A percentile compares a stretch with the other conserved stretches of the same genome.
Evolutionary conservation across 495 filamentous ascomycete genomes (phyloP).

Genomic region (Parathielavia appendiculata): DNA sequence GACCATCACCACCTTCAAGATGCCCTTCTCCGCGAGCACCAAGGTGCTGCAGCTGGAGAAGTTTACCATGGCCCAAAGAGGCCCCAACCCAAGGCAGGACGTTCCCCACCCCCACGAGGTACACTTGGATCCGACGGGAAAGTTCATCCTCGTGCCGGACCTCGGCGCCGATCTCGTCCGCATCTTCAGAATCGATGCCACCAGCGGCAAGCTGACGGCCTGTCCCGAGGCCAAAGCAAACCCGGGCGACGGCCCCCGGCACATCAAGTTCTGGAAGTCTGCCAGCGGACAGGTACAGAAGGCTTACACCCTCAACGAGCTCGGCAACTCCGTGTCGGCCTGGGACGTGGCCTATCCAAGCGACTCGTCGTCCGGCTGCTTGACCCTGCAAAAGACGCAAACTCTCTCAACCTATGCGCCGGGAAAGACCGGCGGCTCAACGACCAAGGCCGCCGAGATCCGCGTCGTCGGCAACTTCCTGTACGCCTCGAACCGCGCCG

Average conservation of each 20-base stretch:
- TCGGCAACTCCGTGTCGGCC: conserved; percentile 43
- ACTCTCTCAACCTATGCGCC: conserved; percentile 37
- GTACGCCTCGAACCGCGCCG: conserved; percentile 42
- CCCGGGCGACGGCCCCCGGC: conserved; percentile 43
- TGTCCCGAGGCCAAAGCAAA: conserved; percentile 34
- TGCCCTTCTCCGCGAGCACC: conserved; percentile 23
- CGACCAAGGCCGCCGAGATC: conserved; percentile 43
- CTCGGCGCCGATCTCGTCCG: conserved; percentile 66
- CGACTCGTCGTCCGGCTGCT: conserved; percentile 26
- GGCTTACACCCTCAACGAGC: conserved; percentile 46
- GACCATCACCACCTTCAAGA: conserved; percentile 40
- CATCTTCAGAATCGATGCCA: conserved; percentile 51
- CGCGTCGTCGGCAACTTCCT: conserved; percentile 38
- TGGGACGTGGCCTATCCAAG: conserved; percentile 39
- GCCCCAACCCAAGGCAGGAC: conserved; percentile 57
- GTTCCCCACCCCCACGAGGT: conserved; percentile 64
- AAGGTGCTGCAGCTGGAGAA: conserved; percentile 43
- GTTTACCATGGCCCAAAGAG: conserved; percentile 50
- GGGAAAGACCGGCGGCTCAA: conserved; percentile 30
- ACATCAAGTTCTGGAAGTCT: conserved; percentile 41
- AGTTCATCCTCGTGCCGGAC: conserved; percentile 63
- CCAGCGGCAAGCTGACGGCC: conserved; percentile 34
- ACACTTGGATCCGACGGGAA: conserved; percentile 61
- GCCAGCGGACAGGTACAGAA: conserved; percentile 28
- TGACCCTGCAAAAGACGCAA: conserved; percentile 32